Evolutionary conservation across 139 green algal genomes (phyloP), one percentile per base, ranked within the genome.

Genomic region (Pleodorina starrii): DNA sequence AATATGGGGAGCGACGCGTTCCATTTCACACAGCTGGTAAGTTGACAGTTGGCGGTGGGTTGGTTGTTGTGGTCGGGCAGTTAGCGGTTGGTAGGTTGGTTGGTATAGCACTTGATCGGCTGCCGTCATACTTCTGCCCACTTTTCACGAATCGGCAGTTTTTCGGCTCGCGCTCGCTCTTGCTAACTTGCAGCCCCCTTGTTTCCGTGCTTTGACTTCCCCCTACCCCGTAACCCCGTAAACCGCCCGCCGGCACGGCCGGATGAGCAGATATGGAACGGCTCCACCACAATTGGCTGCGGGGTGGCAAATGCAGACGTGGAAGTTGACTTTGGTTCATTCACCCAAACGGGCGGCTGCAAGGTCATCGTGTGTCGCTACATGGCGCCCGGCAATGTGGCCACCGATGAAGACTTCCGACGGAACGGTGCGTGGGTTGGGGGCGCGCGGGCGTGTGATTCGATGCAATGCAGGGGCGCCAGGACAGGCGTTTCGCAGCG

Each of bases 211-310:
- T 25, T 66, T 5, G 54, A 25, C 6, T 9, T 12, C 54, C 7
- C 29, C 54, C 54, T 25, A 7, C 7, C 54, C 54, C 5, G 2
- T 32, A 32, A 9, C 54, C 54, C 54, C n/a, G n/a, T n/a, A n/a
- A n/a, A n/a, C n/a, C n/a, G n/a, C n/a, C n/a, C n/a, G n/a, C n/a
- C n/a, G n/a, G n/a, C n/a, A n/a, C n/a, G n/a, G n/a, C n/a, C n/a
- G n/a, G n/a, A n/a, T n/a, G n/a, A n/a, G n/a, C 63, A 73, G 63
- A 38, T 73, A 40, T 73, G 63, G 63, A 73, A 73, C 27, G 29
- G 14, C 14, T 40, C 63, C n/a, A 40, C n/a, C 19, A 35, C 63
- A 11, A 23, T 73, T 19, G 63, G 63, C 19, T 73, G 63, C 63
- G 63, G 63, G 2, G 35, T 73, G 25, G 63, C 11, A 23, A 66